Conservation (phyloP, 768 basidiomycete species). For the Boletus rufocinnamomeus region DNA sequence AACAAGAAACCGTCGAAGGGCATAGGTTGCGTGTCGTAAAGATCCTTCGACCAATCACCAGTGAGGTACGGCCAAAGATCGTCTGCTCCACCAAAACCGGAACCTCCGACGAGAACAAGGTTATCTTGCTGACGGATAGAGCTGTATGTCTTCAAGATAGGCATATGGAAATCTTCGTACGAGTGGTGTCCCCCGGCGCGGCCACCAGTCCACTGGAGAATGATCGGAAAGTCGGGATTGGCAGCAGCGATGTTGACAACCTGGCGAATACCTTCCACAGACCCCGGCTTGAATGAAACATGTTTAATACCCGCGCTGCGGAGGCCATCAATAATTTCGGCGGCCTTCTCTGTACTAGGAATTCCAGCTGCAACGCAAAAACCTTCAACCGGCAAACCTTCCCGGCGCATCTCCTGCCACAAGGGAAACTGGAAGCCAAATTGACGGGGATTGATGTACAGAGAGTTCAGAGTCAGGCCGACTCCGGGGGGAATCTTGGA, state of each 20-base stretch:
- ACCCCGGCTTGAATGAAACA: constrained; percentile 97
- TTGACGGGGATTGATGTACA: constrained; percentile 98
- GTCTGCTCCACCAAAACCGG: constrained; percentile 92
- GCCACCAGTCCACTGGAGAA: constrained; percentile 99
- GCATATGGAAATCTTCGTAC: constrained; percentile 98
- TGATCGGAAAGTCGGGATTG: constrained; percentile 95
- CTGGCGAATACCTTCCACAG: constrained; percentile 95
- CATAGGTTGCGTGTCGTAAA: constrained; percentile 89
- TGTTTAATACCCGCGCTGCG: constrained; percentile 88
- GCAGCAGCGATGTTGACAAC: constrained; percentile 94
- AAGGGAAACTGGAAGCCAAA: constrained; percentile 96
- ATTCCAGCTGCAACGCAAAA: constrained; percentile 99
- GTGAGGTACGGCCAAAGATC: constrained; percentile 97
- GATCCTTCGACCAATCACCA: constrained; percentile 89
- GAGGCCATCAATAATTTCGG: constrained; percentile 90
- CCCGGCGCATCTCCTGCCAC: constrained; percentile 97
- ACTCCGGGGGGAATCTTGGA: constrained; percentile 81
- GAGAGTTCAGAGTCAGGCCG: constrained; percentile 89
- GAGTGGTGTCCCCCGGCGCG: constrained; percentile 99
- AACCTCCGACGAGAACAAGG: constrained; percentile 88
- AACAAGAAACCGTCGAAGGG: constrained; percentile 98
- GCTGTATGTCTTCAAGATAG: constrained; percentile 86
- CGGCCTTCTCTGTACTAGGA: constrained; percentile 94
- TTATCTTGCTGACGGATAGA: constrained; percentile 88
- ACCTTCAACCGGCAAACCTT: constrained; percentile 96